Evolutionary conservation across 1,139 yeast species (phyloP).

Genomic region (Waltiozyma sp.): DNA sequence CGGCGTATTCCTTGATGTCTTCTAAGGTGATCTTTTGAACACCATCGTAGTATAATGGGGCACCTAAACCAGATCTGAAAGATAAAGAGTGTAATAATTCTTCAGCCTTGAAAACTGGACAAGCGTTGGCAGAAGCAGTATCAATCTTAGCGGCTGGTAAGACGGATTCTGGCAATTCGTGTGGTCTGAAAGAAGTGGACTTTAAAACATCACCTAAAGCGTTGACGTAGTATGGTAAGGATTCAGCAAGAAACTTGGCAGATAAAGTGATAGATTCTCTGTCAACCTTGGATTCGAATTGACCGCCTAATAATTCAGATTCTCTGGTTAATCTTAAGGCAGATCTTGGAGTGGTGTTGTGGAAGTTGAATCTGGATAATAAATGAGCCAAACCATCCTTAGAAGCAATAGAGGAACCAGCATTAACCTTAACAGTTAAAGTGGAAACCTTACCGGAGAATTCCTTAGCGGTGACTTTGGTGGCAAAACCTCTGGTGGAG

Average conservation of each 20-base stretch:
- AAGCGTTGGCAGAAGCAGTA: constrained; percentile 34
- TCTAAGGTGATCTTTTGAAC: constrained; percentile 44
- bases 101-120: constrained; percentile 50
- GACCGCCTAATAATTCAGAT: constrained; percentile 88
- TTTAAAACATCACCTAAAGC: constrained; percentile 71
- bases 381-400: constrained; percentile 83
- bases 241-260: constrained; percentile 76
- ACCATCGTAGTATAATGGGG: constrained; percentile 70
- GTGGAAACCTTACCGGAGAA: constrained; percentile 47
- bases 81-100: constrained; percentile 76
- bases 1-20: constrained; percentile 58
- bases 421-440: constrained; percentile 71
- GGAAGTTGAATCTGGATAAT: constrained; percentile 74
- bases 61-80: constrained; percentile 84
- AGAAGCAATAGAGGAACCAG: constrained; percentile 72
- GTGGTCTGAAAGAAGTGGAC: constrained; percentile 66
- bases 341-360: constrained; percentile 73
- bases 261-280: constrained; percentile 77
- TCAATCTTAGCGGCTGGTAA: constrained; percentile 66
- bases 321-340: constrained; percentile 93
- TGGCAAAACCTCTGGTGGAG: constrained; percentile 23
- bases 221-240: constrained; percentile 85
- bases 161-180: constrained; percentile 75
- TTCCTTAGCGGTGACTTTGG: constrained; percentile 35
- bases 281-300: constrained; percentile 54